Evolutionary conservation across 768 basidiomycete species (phyloP).

Genomic region (Pleurotus tuoliensis): DNA sequence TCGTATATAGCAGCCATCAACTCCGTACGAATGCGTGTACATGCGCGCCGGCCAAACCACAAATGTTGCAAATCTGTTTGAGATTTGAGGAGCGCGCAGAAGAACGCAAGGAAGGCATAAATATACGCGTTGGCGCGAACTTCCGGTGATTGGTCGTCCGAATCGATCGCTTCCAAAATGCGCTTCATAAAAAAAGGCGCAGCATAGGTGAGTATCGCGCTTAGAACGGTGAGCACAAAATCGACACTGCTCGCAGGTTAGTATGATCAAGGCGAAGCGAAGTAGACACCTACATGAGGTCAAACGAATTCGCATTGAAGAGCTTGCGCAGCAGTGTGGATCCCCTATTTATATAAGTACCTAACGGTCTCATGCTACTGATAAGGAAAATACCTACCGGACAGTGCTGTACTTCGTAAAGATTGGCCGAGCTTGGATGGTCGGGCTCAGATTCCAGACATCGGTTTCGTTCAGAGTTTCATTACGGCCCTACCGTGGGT

Average conservation of each 20-base stretch:
- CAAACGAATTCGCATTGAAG: slow-evolving; percentile 42
- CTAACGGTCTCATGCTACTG: not conserved
- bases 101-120: slow-evolving; percentile 74
- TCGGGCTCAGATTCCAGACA: slow-evolving; percentile 69
- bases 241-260: slow-evolving; percentile 43
- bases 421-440: slow-evolving; percentile 60
- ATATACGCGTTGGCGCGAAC: slow-evolving; percentile 63
- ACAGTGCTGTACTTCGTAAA: slow-evolving; percentile 47
- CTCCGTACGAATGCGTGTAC: slow-evolving; percentile 68
- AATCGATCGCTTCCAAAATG: slow-evolving; percentile 57
- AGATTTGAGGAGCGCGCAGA: slow-evolving; percentile 56
- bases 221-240: slow-evolving; percentile 60
- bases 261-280: no score
- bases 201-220: slow-evolving; percentile 74
- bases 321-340: slow-evolving; percentile 39
- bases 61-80: slow-evolving; percentile 72
- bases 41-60: slow-evolving; percentile 77
- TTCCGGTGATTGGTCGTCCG: slow-evolving; percentile 40
- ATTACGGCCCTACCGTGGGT: slow-evolving; percentile 33
- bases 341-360: slow-evolving; percentile 19
- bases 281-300: slow-evolving; percentile 32
- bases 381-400: slow-evolving; percentile 20
- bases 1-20: slow-evolving; percentile 87
- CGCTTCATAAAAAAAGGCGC: slow-evolving; percentile 84
- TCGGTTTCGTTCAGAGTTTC: slow-evolving; percentile 66